These are phyloP conservation scores for Termitomyces sp. DNA, from an alignment of 768 basidiomycete species.

Conservation along the genomic window DNA sequence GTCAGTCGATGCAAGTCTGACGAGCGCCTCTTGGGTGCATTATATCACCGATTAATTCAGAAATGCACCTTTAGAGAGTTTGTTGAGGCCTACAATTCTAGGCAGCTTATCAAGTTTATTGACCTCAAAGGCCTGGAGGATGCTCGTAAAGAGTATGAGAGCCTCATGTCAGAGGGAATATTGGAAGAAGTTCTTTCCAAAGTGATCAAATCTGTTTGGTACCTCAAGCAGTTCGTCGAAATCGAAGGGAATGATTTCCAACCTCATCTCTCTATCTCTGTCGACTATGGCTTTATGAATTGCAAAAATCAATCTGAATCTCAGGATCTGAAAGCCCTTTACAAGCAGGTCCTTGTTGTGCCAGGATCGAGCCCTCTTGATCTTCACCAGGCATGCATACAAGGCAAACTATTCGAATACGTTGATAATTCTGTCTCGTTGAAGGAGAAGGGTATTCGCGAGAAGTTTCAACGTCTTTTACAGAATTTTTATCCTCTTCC, in stretches of 20 bases:
- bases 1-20: conserved; percentile 2
- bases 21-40: conserved; percentile 6
- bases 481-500: conserved; percentile 23
- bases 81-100: conserved; percentile 19
- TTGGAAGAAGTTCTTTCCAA: conserved; percentile 20
- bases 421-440: conserved; percentile 15
- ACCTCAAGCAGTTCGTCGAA: conserved; percentile 25
- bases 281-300: conserved; percentile 31
- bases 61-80: conserved; percentile 32
- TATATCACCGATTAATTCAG: conserved; percentile 20
- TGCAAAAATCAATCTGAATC: conserved; percentile 22
- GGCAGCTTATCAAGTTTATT: conserved; percentile 20
- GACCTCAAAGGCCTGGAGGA: conserved; percentile 13
- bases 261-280: conserved; percentile 10
- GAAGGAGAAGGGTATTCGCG: conserved; percentile 16
- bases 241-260: conserved; percentile 5
- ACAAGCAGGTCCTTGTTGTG: conserved; percentile 25
- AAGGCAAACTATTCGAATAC: conserved; percentile 24
- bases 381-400: conserved; percentile 29
- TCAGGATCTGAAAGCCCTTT: conserved; percentile 22
- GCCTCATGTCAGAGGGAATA: not conserved
- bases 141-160: not conserved
- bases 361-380: conserved; percentile 20
- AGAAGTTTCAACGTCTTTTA: conserved; percentile 22
- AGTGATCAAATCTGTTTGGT: conserved; percentile 27